A percentile compares a stretch with the other conserved stretches of the same genome.
Conservation (phyloP, 176 grass and related monocot genomes). For the Typha latifolia region DNA sequence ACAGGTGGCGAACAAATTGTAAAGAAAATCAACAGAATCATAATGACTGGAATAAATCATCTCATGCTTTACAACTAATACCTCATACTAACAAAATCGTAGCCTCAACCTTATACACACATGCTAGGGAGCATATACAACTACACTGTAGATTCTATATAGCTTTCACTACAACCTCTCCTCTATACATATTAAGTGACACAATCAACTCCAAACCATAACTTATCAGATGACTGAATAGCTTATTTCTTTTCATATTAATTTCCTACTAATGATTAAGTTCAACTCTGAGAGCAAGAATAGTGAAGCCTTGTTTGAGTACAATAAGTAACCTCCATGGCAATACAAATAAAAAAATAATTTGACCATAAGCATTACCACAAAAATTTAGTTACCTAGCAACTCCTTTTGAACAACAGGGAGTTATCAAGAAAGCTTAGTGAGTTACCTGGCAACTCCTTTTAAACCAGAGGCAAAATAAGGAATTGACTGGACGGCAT, state of each 20-base stretch:
- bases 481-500: constrained; percentile 91
- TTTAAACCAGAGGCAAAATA: constrained; percentile 95
- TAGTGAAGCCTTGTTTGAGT: neutral
- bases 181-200: no score
- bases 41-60: neutral
- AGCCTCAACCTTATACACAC: neutral
- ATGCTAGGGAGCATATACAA: neutral
- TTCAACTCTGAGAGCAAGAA: constrained; percentile 1
- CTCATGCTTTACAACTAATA: neutral
- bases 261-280: no score
- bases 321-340: no score
- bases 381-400: neutral
- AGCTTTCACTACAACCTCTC: no score
- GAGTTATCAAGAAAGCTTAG: neutral
- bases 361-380: no score
- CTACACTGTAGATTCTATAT: no score
- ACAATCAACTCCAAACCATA: no score
- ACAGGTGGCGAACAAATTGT: neutral
- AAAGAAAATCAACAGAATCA: neutral
- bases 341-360: no score
- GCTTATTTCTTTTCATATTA: no score
- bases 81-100: no score
- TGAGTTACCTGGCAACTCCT: constrained; percentile 84
- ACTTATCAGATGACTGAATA: no score
- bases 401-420: neutral